Evolutionary conservation across 306 rosid genomes (phyloP), one percentile per base, ranked within the genome.

Genomic region (Arachis hypogaea): DNA sequence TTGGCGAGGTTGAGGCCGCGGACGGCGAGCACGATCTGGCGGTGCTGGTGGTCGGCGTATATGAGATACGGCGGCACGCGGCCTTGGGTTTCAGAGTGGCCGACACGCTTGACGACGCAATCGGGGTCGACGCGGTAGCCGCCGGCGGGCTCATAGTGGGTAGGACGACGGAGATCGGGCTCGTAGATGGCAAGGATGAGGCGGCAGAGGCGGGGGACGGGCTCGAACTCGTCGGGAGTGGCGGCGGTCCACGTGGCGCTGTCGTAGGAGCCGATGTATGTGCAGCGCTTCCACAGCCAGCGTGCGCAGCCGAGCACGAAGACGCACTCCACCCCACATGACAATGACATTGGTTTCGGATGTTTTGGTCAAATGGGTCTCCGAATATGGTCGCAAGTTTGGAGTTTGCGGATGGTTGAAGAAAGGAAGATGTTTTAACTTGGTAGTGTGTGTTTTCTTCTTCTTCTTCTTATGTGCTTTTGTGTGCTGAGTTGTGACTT

Each of bases 271-370:
- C 99, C 97, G 11, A 94, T 54, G 84, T 89, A 79, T 5, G 95
- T 92, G 81, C 97, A 94, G n/a, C 97, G 97, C 66, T 89, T 89
- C 97, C 97, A 94, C 0, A 85, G 78, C 99, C 99, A 94, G 8
- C 99, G 90, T 4, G 83, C 67, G 76, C 96, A 94, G 42, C 99
- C 99, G 8, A 89, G 18, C 0, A 87, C 54, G 11, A 92, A 47
- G 1, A 94, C 89, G 67, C 96, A 92, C 78, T 94, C 99, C 7
- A 82, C 80, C 6, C 96, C 97, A 60, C 97, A 85, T 1, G 93
- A 7, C 3, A 87, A 81, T 0, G 98, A 93, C 98, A 93, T 93
- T n/a, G 5, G 14, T 3, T 59, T 47, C 4, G n/a, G 10, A 18
- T 11, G 1, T 38, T 69, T 42, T 28, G 60, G 49, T 43, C 42